Conservation (phyloP, 768 basidiomycete species). For the Lentinula lateritia region DNA sequence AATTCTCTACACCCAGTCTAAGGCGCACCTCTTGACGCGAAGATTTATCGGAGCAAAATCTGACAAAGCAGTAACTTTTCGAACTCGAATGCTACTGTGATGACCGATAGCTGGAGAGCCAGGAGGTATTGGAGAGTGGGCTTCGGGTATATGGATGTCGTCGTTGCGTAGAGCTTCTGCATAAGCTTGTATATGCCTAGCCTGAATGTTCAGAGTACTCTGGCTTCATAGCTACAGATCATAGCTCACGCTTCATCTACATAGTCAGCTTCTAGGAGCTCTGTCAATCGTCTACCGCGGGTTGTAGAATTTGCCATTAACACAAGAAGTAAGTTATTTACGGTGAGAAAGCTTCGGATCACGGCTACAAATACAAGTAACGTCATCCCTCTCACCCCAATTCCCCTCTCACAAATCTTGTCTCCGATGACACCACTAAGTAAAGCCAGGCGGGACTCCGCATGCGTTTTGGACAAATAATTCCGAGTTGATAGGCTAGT, state of each 20-base stretch:
- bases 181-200: constrained; percentile 66
- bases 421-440: too few species aligned
- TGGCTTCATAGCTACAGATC: not conserved
- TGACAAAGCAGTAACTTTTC: constrained; percentile 77
- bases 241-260: constrained; percentile 63
- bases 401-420: too few species aligned
- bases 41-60: constrained; percentile 91
- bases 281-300: not conserved
- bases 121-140: constrained; percentile 32
- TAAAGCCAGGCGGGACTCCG: not conserved
- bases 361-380: too few species aligned
- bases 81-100: constrained; percentile 44
- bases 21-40: constrained; percentile 64
- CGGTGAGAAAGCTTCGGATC: too few species aligned
- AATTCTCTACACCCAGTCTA: not conserved
- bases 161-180: constrained; percentile 64
- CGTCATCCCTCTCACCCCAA: too few species aligned
- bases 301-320: not conserved
- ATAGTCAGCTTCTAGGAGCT: constrained; percentile 48
- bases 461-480: not conserved
- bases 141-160: constrained; percentile 38
- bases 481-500: not conserved
- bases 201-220: not conserved
- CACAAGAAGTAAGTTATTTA: not conserved
- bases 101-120: constrained; percentile 27